Percentiles rank a stretch among this genome's conserved stretches.
These are phyloP conservation scores for Aspergillus haitiensis DNA, from an alignment of 495 filamentous ascomycete genomes.

Conservation along the genomic window DNA sequence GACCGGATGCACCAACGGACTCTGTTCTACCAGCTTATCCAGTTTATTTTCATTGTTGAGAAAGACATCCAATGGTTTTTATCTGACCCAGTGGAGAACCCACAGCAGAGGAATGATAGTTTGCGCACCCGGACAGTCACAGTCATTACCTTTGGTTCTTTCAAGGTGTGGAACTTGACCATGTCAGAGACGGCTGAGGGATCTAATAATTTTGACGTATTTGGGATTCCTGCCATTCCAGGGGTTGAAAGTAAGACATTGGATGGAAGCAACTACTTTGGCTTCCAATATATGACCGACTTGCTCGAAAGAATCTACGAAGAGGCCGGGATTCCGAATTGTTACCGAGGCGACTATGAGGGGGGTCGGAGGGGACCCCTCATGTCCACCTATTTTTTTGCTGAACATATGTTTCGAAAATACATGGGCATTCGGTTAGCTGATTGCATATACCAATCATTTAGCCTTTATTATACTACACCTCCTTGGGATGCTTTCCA, in stretches of 20 bases:
- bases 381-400: constrained; percentile 3
- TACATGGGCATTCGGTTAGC: constrained; percentile 11
- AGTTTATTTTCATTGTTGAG: constrained; percentile 9
- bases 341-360: not conserved
- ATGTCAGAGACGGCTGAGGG: not conserved
- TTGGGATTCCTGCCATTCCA: not conserved
- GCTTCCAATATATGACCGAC: constrained; percentile 9
- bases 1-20: not conserved
- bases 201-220: not conserved
- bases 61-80: not conserved
- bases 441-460: not conserved
- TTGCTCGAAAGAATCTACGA: not conserved
- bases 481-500: not conserved
- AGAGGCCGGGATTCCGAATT: constrained; percentile 2
- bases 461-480: not conserved
- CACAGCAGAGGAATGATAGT: not conserved
- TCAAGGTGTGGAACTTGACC: not conserved
- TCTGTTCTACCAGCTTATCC: constrained; percentile 6
- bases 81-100: constrained; percentile 1
- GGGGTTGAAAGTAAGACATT: not conserved
- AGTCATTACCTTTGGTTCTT: constrained; percentile 8
- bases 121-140: not conserved
- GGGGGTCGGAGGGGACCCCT: not conserved
- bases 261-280: not conserved
- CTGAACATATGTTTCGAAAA: constrained; percentile 13